A percentile compares a stretch with the other conserved stretches of the same genome.
Conservation (phyloP, 1,284 basidiomycete species). For the Cutaneotrichosporon cyanovorans region DNA sequence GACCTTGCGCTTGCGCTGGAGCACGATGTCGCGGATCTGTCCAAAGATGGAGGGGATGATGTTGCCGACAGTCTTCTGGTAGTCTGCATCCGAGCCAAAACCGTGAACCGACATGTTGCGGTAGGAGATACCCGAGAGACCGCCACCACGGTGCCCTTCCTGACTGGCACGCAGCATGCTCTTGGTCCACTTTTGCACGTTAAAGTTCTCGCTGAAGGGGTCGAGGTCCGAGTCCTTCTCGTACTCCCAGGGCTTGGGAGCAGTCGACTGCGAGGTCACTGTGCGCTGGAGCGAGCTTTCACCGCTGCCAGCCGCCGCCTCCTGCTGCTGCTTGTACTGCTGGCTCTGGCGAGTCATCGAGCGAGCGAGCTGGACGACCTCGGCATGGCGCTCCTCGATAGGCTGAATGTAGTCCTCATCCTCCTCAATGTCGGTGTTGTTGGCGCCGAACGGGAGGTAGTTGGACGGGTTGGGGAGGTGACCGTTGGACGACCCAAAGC, state of each 20-base stretch:
- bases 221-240: slow-evolving; percentile 43
- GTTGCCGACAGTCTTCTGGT: slow-evolving; percentile 50
- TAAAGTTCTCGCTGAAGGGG: slow-evolving; percentile 46
- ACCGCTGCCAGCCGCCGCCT: neutral
- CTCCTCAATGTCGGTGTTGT: neutral
- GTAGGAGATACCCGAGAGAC: slow-evolving; percentile 48
- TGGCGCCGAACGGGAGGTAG: neutral
- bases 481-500: neutral
- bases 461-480: neutral
- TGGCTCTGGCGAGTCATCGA: slow-evolving; percentile 24
- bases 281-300: neutral
- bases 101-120: slow-evolving; percentile 49
- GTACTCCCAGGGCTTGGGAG: slow-evolving; percentile 27
- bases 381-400: slow-evolving; percentile 12
- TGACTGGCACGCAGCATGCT: slow-evolving; percentile 30
- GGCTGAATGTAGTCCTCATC: slow-evolving; percentile 8
- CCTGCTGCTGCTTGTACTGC: neutral
- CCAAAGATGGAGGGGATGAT: slow-evolving; percentile 41
- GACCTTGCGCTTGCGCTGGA: slow-evolving; percentile 44
- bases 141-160: neutral
- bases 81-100: slow-evolving; percentile 48
- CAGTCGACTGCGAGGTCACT: neutral
- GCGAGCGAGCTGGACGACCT: slow-evolving; percentile 28
- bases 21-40: slow-evolving; percentile 37
- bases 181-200: slow-evolving; percentile 46